Evolutionary conservation across 1,139 yeast genomes (phyloP).

Genomic region (Yamadazyma kanchanaburiensis): DNA sequence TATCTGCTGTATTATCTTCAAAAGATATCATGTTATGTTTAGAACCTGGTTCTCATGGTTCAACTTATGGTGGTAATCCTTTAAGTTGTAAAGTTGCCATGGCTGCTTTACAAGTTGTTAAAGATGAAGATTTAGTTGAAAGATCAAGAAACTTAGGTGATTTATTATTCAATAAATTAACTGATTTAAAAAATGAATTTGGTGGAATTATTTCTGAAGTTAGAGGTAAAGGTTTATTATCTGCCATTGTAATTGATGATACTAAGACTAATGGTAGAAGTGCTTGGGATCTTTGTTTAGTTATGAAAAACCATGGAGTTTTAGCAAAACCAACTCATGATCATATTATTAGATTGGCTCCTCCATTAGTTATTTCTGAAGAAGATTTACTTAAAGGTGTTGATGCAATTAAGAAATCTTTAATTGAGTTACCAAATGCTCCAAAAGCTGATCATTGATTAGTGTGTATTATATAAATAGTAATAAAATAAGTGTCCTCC

Average conservation of each 20-base stretch:
- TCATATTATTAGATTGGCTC: constrained; percentile 92
- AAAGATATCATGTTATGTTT: constrained; percentile 85
- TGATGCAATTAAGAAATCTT: constrained; percentile 61
- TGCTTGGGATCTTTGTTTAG: constrained; percentile 93
- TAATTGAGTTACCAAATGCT: constrained; percentile 57
- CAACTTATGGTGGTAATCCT: constrained; percentile 98
- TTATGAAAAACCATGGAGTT: constrained; percentile 86
- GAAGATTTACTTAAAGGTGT: constrained; percentile 84
- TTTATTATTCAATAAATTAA: constrained; percentile 63
- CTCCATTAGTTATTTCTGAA: constrained; percentile 88
- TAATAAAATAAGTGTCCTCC: background rate
- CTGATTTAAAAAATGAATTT: constrained; percentile 55
- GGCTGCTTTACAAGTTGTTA: constrained; percentile 89
- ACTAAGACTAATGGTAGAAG: constrained; percentile 81
- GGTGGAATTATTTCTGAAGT: constrained; percentile 82
- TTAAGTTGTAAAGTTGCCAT: constrained; percentile 91
- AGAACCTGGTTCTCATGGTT: constrained; percentile 96
- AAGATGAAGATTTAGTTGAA: constrained; percentile 82
- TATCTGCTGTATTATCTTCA: constrained; percentile 85
- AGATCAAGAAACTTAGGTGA: constrained; percentile 73
- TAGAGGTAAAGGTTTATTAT: constrained; percentile 86
- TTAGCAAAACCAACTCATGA: constrained; percentile 98
- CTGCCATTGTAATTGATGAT: constrained; percentile 90
- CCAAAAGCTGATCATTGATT: constrained; percentile 38
- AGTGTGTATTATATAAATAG: constrained; percentile 1